A percentile compares a stretch with the other conserved stretches of the same genome.
phyloP scores from a whole-genome alignment of 345 rosid genomes.

The Mallotus nudiflorus region DNA sequence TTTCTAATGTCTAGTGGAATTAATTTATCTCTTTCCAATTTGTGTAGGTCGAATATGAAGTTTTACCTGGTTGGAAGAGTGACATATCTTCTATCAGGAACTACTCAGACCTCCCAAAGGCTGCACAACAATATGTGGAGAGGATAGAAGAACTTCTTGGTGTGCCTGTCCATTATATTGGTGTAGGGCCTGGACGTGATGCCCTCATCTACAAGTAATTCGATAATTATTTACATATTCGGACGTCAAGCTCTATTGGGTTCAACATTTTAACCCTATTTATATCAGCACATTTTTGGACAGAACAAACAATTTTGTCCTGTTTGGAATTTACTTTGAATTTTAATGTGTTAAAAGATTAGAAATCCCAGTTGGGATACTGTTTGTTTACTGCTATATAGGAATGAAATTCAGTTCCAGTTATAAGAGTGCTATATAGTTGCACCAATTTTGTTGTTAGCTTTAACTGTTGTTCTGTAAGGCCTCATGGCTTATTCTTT shows the following conservation, averaged over 20 bases:
- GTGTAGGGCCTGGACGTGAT: conserved; percentile 90
- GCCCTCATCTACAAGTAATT: conserved; percentile 80
- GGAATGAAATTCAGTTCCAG: conserved; percentile 1
- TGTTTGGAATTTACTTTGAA: background rate
- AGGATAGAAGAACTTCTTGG: conserved; percentile 92
- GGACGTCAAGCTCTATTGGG: background rate
- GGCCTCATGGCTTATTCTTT: background rate
- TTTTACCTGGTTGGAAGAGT: conserved; percentile 81
- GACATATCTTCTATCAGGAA: conserved; percentile 77
- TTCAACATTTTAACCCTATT: background rate
- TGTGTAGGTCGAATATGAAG: conserved; percentile 85
- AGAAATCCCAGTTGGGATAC: background rate
- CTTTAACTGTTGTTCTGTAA: background rate
- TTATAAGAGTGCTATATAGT: background rate
- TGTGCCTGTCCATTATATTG: conserved; percentile 78
- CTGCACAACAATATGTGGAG: conserved; percentile 75
- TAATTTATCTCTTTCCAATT: conserved; percentile 10
- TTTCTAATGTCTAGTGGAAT: background rate
- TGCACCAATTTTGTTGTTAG: background rate
- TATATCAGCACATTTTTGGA: background rate
- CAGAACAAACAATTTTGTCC: background rate
- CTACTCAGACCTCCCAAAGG: conserved; percentile 83
- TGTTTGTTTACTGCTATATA: background rate
- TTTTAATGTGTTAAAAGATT: background rate
- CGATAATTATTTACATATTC: background rate